These are phyloP conservation scores for Favolaschia claudopus DNA, from an alignment of 768 basidiomycete species.

Conservation along the genomic window DNA sequence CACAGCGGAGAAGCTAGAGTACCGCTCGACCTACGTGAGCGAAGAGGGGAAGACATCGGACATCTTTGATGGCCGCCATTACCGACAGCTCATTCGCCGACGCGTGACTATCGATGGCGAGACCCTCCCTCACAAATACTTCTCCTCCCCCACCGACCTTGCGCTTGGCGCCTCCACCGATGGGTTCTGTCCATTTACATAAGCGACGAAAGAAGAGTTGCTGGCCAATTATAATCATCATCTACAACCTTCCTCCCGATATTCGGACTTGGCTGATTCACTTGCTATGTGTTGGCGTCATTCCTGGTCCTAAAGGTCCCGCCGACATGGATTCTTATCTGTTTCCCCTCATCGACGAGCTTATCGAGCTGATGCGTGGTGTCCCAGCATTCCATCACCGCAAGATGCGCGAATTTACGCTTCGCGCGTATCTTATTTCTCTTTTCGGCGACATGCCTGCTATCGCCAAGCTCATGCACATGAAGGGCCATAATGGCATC, in stretches of 20 bases:
- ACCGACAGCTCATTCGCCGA: conserved; percentile 28
- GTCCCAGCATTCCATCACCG: conserved; percentile 36
- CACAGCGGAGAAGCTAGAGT: conserved; percentile 34
- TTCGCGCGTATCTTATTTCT: conserved; percentile 3
- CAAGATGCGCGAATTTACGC: background rate
- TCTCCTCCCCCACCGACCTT: conserved; percentile 43
- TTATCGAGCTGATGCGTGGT: conserved; percentile 38
- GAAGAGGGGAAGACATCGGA: conserved; percentile 31
- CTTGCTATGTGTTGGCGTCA: conserved; percentile 45
- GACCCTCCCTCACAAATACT: conserved; percentile 33
- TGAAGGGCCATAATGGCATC: conserved; percentile 24
- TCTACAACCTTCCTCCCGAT: conserved; percentile 48
- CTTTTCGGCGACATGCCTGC: conserved; percentile 13
- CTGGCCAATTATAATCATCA: conserved; percentile 44
- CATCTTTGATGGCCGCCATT: conserved; percentile 42
- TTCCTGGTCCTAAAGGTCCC: conserved; percentile 50
- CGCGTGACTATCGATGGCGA: conserved; percentile 35
- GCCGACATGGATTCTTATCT: conserved; percentile 48
- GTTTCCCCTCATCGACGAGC: conserved; percentile 44
- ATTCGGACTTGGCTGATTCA: conserved; percentile 37
- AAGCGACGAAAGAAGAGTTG: conserved; percentile 28
- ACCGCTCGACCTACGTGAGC: conserved; percentile 28
- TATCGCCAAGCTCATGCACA: conserved; percentile 1
- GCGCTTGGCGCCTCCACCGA: conserved; percentile 48
- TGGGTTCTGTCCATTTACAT: conserved; percentile 45